A percentile compares a stretch with the other conserved stretches of the same genome.
phyloP scores from a whole-genome alignment of 2,329 filamentous ascomycete genomes.

The Colletotrichum plurivorum region DNA sequence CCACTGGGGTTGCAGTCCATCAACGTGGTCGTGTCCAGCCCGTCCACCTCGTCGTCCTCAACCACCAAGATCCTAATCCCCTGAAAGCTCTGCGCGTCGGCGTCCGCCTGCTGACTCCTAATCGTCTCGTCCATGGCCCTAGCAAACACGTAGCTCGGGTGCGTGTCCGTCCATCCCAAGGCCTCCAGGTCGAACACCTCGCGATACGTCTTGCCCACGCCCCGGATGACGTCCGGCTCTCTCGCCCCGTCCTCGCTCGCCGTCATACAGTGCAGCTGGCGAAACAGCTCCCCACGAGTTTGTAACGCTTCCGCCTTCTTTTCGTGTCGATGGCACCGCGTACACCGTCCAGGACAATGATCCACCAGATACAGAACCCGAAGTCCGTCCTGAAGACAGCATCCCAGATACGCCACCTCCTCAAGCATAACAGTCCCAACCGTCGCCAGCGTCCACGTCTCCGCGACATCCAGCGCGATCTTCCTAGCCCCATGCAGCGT shows the following conservation, averaged over 20 bases:
- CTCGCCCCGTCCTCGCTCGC: slow-evolving; percentile 40
- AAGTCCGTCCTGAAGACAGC: slow-evolving; percentile 46
- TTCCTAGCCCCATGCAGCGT: slow-evolving; percentile 44
- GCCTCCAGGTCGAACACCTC: slow-evolving; percentile 50
- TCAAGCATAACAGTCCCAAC: slow-evolving; percentile 42
- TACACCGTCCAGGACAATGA: slow-evolving; percentile 45
- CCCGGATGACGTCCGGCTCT: slow-evolving; percentile 47
- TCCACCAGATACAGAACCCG: slow-evolving; percentile 52
- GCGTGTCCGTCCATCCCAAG: slow-evolving; percentile 49
- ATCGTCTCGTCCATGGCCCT: slow-evolving; percentile 47
- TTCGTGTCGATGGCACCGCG: slow-evolving; percentile 39
- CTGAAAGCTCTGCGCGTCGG: slow-evolving; percentile 42
- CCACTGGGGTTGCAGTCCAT: slow-evolving; percentile 26
- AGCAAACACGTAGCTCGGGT: slow-evolving; percentile 50
- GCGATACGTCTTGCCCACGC: slow-evolving; percentile 48
- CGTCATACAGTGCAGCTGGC: slow-evolving; percentile 41
- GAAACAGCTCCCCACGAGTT: slow-evolving; percentile 43
- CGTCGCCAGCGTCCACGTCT: slow-evolving; percentile 43
- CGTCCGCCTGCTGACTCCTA: slow-evolving; percentile 47
- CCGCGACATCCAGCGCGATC: slow-evolving; percentile 48
- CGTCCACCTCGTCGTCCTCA: slow-evolving; percentile 43
- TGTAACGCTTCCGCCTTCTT: slow-evolving; percentile 39
- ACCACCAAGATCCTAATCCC: slow-evolving; percentile 47
- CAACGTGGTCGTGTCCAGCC: slow-evolving; percentile 29
- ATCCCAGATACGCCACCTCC: slow-evolving; percentile 48